Conservation (phyloP, 176 grass and related monocot genomes). For the Lolium perenne region DNA sequence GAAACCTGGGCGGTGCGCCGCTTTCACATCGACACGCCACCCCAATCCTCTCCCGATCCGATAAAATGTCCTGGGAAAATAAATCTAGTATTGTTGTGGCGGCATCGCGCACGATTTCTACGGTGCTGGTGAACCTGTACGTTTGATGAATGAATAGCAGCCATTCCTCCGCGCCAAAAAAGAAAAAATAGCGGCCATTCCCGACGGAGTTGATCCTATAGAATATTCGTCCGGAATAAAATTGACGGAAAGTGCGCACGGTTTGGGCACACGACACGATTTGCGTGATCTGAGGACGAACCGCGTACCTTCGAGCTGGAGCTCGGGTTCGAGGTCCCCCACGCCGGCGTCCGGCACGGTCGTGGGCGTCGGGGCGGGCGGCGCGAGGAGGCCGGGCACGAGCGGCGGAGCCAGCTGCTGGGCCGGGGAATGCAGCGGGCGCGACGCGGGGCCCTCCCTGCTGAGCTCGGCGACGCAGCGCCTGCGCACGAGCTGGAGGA, state of each 20-base stretch:
- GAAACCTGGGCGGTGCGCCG: slow-evolving; percentile 13
- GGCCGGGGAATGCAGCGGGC: slow-evolving; percentile 21
- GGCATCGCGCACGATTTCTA: neutral
- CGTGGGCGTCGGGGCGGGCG: slow-evolving; percentile 26
- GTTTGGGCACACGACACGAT: neutral
- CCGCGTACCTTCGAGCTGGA: slow-evolving; percentile 16
- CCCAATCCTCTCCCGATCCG: slow-evolving; percentile 21
- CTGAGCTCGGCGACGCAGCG: slow-evolving; percentile 56
- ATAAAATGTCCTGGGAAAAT: neutral
- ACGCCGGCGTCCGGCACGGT: slow-evolving; percentile 40
- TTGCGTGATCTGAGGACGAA: neutral
- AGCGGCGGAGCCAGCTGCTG: slow-evolving; percentile 15
- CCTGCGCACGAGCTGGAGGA: neutral
- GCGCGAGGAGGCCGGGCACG: slow-evolving; percentile 38
- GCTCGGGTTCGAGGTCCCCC: slow-evolving; percentile 30
- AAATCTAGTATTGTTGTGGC: neutral
- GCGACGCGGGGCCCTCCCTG: slow-evolving; percentile 41
- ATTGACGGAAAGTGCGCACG: neutral
- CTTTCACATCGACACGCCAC: slow-evolving; percentile 34
- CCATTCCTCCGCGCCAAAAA: too few species aligned
- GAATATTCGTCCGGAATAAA: neutral
- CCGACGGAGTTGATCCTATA: neutral
- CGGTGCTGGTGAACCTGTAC: neutral
- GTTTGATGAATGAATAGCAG: neutral
- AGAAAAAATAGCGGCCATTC: too few species aligned